Evolutionary conservation across 257 asterid species (phyloP), one percentile per base, ranked within the genome.

Genomic region (Cinchona pubescens): DNA sequence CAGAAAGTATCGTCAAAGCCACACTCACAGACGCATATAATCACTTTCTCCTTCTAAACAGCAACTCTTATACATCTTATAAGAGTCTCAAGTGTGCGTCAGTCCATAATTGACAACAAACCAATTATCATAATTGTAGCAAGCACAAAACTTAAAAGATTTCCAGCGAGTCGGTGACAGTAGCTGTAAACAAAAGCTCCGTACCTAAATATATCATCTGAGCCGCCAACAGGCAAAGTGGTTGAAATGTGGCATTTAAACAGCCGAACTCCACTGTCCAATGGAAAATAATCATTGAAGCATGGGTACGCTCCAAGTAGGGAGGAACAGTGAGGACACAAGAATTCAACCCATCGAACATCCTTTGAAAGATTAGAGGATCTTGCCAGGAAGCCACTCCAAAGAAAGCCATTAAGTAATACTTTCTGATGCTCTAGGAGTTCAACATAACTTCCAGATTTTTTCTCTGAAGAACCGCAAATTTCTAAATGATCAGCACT

Each of bases 281-380:
- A 78, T 38, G 97, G 90, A 73, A 77, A 78, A 74, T 72, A 32
- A 78, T 88, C 90, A 69, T 81, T 85, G 72, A 79, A 59, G 83
- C 92, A 83, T 76, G 98, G 99, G 83, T 94, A 94, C 71, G 98
- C 88, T 74, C 98, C 98, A 74, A 92, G 70, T 79, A 82, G 86
- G 79, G 83, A 83, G 32, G 96, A 88, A 79, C 99, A 94, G 68
- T 87, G 79, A 46, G 96, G 97, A 83, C 97, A 94, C 60, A 76
- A 79, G 72, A 81, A 86, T 69, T 82, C 87, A 71, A 51, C 78
- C 99, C 99, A 92, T 46, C 55, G 75, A 75, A 94, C 86, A 68
- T 91, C 90, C 82, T 87, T 91, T 8, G 98, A 89, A 82, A 92
- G 82, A 72, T 82, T 86, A 37, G 96, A 90, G 60, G 95, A 85